phyloP scores from a whole-genome alignment of 2,329 filamentous ascomycete species.

The Curvularia lunata region DNA sequence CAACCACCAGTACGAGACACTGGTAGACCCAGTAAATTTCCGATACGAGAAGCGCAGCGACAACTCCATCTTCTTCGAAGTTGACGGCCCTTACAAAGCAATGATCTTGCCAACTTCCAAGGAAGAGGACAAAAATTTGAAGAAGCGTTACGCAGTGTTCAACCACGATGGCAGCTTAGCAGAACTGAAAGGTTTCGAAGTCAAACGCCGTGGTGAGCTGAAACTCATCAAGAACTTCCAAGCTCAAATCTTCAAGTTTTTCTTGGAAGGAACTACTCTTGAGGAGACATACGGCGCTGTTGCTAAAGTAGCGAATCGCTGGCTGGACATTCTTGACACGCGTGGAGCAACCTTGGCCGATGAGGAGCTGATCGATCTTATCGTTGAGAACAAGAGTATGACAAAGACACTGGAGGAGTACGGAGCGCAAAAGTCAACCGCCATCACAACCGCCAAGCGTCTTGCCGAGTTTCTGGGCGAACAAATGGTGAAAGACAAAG shows the following conservation, averaged over 20 bases:
- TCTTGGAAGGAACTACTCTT: constrained; percentile 87
- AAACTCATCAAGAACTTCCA: constrained; percentile 99
- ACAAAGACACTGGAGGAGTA: constrained; percentile 96
- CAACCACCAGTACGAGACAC: constrained; percentile 94
- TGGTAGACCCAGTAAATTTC: constrained; percentile 78
- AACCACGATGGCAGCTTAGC: constrained; percentile 96
- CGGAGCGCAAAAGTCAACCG: constrained; percentile 92
- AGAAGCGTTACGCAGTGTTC: constrained; percentile 98
- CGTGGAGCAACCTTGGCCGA: constrained; percentile 90
- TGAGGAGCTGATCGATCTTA: constrained; percentile 98
- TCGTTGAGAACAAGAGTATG: constrained; percentile 99
- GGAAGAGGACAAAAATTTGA: constrained; percentile 99
- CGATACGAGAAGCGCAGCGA: constrained; percentile 97
- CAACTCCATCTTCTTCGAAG: constrained; percentile 99
- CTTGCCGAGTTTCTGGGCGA: constrained; percentile 95
- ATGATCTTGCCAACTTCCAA: constrained; percentile 98
- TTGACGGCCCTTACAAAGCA: constrained; percentile 95
- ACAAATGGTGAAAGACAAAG: constrained; percentile 99
- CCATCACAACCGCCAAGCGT: constrained; percentile 96
- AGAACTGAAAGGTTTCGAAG: constrained; percentile 95
- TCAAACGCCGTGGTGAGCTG: constrained; percentile 95
- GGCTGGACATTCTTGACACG: constrained; percentile 92
- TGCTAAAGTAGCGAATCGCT: constrained; percentile 92
- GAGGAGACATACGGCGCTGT: constrained; percentile 89
- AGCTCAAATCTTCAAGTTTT: constrained; percentile 99